A percentile compares a stretch with the other conserved stretches of the same genome.
These are phyloP conservation scores for Mortierella sp. DNA, from an alignment of 371 early-diverging fungal species.

Conservation along the genomic window DNA sequence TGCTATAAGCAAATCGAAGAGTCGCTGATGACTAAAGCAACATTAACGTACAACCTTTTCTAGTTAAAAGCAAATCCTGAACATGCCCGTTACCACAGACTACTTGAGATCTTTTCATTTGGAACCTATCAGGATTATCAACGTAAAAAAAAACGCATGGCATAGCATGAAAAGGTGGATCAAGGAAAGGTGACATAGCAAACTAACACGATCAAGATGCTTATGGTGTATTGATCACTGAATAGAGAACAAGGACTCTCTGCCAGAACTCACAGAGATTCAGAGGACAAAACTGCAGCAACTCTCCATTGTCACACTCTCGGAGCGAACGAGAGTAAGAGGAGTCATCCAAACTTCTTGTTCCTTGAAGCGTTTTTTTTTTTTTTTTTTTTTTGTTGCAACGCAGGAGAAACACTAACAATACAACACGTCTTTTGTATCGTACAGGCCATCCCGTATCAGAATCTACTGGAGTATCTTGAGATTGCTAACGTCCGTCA, in stretches of 20 bases:
- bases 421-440: no score
- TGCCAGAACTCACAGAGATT: constrained; percentile 70
- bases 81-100: constrained; percentile 65
- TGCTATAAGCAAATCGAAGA: not conserved
- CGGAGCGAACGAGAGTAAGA: constrained; percentile 70
- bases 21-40: no score
- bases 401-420: not conserved
- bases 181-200: no score
- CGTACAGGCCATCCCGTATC: constrained; percentile 77
- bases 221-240: no score
- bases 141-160: constrained; percentile 57
- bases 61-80: constrained; percentile 73
- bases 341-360: not conserved
- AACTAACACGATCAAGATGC: no score
- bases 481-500: constrained; percentile 81
- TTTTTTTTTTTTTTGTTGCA: not conserved
- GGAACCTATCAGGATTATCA: constrained; percentile 84
- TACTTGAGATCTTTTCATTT: constrained; percentile 80
- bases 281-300: constrained; percentile 81
- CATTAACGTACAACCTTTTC: no score
- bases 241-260: constrained; percentile 58
- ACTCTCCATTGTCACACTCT: constrained; percentile 80
- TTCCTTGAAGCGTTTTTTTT: not conserved
- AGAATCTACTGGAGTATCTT: constrained; percentile 69
- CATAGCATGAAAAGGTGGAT: no score